Conservation (phyloP, 2,329 filamentous ascomycete species). For the Didymella keratinophila region DNA sequence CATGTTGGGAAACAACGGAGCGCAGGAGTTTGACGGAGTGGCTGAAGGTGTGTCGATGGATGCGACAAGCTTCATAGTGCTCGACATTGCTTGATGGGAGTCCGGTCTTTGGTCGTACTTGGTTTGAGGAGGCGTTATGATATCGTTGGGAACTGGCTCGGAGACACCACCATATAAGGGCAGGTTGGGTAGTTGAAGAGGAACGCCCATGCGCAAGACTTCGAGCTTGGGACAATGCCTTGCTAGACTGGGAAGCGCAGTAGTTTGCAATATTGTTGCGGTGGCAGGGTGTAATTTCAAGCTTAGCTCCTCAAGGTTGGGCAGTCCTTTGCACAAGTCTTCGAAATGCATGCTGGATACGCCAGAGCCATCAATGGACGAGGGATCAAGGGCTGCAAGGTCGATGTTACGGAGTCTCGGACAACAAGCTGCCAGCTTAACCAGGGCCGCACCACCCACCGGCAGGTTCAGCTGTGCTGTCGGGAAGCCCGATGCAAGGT, state of each 20-base stretch:
- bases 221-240: conserved; percentile 37
- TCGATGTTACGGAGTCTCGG: conserved; percentile 37
- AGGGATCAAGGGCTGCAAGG: conserved; percentile 37
- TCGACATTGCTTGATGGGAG: conserved; percentile 20
- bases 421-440: conserved; percentile 33
- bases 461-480: conserved; percentile 29
- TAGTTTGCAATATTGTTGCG: conserved; percentile 31
- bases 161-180: conserved; percentile 17
- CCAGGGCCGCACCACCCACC: conserved; percentile 32
- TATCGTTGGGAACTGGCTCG: conserved; percentile 10
- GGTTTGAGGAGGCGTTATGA: conserved; percentile 19
- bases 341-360: conserved; percentile 41
- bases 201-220: conserved; percentile 38
- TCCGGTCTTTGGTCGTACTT: conserved; percentile 8
- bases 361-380: conserved; percentile 39
- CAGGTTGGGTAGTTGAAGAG: conserved; percentile 34
- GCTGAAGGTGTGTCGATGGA: conserved; percentile 1
- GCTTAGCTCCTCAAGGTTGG: conserved; percentile 32
- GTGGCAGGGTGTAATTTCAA: conserved; percentile 42
- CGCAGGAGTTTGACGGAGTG: neutral
- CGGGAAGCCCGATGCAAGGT: conserved; percentile 37
- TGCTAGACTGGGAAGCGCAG: conserved; percentile 39
- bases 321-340: conserved; percentile 35
- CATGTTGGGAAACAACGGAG: conserved; percentile 36
- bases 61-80: neutral